These are phyloP conservation scores for Curvularia eragrostidis DNA, from an alignment of 2,329 filamentous ascomycete genomes.

Conservation along the genomic window DNA sequence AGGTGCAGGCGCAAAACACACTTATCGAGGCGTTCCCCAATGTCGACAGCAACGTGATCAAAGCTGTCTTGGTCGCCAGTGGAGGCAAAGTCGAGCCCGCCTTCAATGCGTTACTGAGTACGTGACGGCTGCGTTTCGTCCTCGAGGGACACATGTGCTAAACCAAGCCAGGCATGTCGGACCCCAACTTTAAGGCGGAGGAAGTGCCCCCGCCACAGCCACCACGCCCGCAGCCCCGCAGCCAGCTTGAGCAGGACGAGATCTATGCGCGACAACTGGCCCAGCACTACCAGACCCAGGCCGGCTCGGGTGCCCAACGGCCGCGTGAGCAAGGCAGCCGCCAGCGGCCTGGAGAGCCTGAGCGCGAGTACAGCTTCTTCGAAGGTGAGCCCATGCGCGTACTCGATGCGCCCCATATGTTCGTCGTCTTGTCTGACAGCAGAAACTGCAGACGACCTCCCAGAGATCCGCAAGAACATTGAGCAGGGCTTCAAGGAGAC, in stretches of 20 bases:
- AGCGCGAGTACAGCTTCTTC: slow-evolving; percentile 85
- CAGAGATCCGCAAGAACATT: slow-evolving; percentile 89
- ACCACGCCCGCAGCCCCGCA: slow-evolving; percentile 75
- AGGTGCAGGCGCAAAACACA: slow-evolving; percentile 84
- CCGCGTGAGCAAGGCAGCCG: slow-evolving; percentile 49
- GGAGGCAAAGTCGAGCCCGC: slow-evolving; percentile 87
- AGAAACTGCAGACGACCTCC: slow-evolving; percentile 75
- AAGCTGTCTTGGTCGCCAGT: slow-evolving; percentile 86
- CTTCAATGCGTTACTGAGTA: slow-evolving; percentile 91
- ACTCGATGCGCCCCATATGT: neutral
- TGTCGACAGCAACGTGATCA: slow-evolving; percentile 81
- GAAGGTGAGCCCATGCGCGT: slow-evolving; percentile 62
- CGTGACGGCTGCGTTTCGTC: slow-evolving; percentile 29
- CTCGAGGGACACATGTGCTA: slow-evolving; percentile 12
- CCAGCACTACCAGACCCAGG: slow-evolving; percentile 75
- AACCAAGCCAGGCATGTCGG: slow-evolving; percentile 57
- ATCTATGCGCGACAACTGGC: slow-evolving; percentile 90
- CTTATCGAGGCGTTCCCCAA: slow-evolving; percentile 92
- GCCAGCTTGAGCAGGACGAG: slow-evolving; percentile 89
- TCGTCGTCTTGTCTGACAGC: neutral
- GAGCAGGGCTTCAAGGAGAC: slow-evolving; percentile 95
- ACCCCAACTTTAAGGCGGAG: slow-evolving; percentile 59
- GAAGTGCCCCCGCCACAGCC: slow-evolving; percentile 74
- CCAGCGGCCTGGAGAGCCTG: slow-evolving; percentile 62
- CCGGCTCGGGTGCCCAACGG: slow-evolving; percentile 39